These are phyloP conservation scores for Auriscalpium vulgare DNA, from an alignment of 768 basidiomycete species.

Conservation along the genomic window DNA sequence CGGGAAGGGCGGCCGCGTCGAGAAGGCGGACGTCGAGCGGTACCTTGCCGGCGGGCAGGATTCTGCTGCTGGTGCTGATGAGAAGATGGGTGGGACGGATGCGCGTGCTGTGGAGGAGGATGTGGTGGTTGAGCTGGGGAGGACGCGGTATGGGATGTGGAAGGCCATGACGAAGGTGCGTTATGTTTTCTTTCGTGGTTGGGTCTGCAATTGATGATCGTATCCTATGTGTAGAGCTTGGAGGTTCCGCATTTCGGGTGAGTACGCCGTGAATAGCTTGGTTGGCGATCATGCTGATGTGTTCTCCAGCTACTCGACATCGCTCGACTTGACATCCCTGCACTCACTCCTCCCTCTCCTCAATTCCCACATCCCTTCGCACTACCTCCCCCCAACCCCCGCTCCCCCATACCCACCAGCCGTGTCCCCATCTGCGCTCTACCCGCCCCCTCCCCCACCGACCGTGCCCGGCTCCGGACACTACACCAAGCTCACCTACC, in stretches of 20 bases:
- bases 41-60: conserved; percentile 32
- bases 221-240: conserved; percentile 45
- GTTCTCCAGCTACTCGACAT: conserved; percentile 59
- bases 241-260: conserved; percentile 83
- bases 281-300: not conserved
- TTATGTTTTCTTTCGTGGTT: not conserved
- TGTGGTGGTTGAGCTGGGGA: conserved; percentile 59
- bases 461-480: conserved; percentile 43
- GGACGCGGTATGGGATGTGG: conserved; percentile 82
- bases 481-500: conserved; percentile 66
- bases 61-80: conserved; percentile 10
- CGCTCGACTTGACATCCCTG: conserved; percentile 65
- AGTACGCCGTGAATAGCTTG: conserved; percentile 12
- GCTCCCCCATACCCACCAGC: conserved; percentile 24
- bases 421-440: conserved; percentile 33
- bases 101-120: conserved; percentile 32
- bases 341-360: conserved; percentile 54
- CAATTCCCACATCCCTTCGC: conserved; percentile 61
- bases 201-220: not conserved
- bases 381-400: conserved; percentile 38
- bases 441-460: conserved; percentile 32
- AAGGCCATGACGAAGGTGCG: conserved; percentile 79
- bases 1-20: conserved; percentile 67
- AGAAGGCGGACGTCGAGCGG: conserved; percentile 64
- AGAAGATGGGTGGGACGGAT: conserved; percentile 29